Evolutionary conservation across 2,329 filamentous ascomycete species (phyloP).

Genomic region (Cryphonectria japonica): DNA sequence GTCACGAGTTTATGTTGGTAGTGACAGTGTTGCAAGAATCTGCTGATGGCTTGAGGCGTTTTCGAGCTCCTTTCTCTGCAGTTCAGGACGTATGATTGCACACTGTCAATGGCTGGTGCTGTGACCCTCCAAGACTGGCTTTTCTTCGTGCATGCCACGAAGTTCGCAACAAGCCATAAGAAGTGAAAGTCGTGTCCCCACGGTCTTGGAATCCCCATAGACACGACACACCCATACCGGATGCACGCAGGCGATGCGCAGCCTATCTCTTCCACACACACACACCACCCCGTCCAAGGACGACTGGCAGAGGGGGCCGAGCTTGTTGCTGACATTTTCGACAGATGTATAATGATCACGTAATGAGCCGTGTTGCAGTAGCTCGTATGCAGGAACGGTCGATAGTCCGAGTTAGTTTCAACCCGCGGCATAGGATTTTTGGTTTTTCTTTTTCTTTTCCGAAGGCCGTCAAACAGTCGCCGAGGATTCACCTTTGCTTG

Average conservation of each 20-base stretch:
- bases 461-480: constrained; percentile 2
- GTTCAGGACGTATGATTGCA: neutral
- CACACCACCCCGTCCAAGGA: constrained; percentile 1
- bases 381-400: constrained; percentile 9
- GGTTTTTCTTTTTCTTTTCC: neutral
- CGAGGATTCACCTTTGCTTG: neutral
- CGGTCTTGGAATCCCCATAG: neutral
- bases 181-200: neutral
- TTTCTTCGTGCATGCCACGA: neutral
- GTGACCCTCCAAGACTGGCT: neutral
- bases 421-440: neutral
- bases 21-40: neutral
- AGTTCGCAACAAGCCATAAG: neutral
- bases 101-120: neutral
- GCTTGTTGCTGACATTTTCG: constrained; percentile 11
- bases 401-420: constrained; percentile 12
- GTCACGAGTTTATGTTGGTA: neutral
- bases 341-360: constrained; percentile 11
- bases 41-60: neutral
- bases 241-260: neutral
- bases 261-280: neutral
- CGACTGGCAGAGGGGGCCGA: constrained; percentile 7
- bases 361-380: constrained; percentile 21
- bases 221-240: neutral
- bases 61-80: neutral